phyloP scores from a whole-genome alignment of 345 rosid species.

The Lepidium sativum region DNA sequence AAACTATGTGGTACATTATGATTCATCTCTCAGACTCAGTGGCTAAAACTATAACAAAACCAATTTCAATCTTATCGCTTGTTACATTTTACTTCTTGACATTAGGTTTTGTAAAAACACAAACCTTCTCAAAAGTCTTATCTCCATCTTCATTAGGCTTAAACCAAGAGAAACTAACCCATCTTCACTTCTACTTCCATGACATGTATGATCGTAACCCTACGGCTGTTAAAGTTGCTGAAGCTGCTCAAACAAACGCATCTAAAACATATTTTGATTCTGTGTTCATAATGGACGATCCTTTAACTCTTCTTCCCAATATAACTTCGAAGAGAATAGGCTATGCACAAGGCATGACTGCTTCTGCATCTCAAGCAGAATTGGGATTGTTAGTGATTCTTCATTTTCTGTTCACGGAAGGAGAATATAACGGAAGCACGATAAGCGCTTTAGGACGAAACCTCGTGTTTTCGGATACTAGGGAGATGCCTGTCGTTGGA shows the following conservation, averaged over 20 bases:
- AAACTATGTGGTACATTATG: not conserved
- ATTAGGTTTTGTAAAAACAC: not conserved
- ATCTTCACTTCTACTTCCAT: constrained; percentile 45
- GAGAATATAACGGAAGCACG: constrained; percentile 46
- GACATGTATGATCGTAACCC: constrained; percentile 35
- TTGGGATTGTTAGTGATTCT: constrained; percentile 34
- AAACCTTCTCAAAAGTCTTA: constrained; percentile 12
- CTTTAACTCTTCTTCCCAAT: constrained; percentile 31
- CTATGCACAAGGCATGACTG: constrained; percentile 43
- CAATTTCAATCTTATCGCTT: not conserved
- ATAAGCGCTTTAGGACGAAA: constrained; percentile 42
- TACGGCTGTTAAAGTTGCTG: constrained; percentile 30
- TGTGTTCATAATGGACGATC: constrained; percentile 40
- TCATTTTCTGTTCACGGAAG: constrained; percentile 38
- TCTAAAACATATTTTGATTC: constrained; percentile 34
- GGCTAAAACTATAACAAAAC: not conserved
- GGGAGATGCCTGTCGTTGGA: constrained; percentile 54
- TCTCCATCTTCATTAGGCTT: constrained; percentile 25
- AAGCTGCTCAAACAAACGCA: constrained; percentile 25
- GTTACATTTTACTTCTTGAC: not conserved
- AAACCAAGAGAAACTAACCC: constrained; percentile 33
- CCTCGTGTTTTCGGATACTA: constrained; percentile 21
- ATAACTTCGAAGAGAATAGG: constrained; percentile 37
- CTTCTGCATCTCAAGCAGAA: constrained; percentile 31
- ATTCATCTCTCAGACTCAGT: not conserved